A percentile compares a stretch with the other conserved stretches of the same genome.
Conservation (phyloP, 176 grass and related monocot genomes). For the Oryza glumipatula region DNA sequence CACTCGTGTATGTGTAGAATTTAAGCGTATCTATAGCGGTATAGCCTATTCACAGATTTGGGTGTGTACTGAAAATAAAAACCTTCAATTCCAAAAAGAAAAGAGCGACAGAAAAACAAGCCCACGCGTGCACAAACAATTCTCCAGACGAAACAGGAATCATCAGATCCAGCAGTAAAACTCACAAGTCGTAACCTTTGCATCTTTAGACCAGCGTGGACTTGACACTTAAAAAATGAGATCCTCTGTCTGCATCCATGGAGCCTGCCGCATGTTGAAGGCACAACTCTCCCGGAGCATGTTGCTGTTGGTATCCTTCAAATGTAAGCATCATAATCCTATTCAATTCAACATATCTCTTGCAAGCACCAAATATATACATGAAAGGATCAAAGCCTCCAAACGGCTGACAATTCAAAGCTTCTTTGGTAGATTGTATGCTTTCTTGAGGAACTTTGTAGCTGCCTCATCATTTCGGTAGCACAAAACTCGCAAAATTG, state of each 20-base stretch:
- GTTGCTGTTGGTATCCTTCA: neutral
- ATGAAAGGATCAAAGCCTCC: neutral
- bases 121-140: neutral
- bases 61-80: neutral
- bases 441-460: conserved; percentile 83
- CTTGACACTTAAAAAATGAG: neutral
- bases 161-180: neutral
- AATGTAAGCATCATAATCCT: neutral
- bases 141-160: neutral
- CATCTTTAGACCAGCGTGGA: neutral
- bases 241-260: neutral
- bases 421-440: conserved; percentile 86
- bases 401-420: conserved; percentile 43
- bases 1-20: neutral
- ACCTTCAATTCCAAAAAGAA: neutral
- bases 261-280: neutral
- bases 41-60: conserved; percentile 10
- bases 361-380: conserved; percentile 23
- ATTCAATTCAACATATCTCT: neutral
- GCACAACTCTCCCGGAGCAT: neutral
- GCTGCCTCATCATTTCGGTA: conserved; percentile 77
- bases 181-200: too few relatives aligned
- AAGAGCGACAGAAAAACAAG: neutral
- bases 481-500: conserved; percentile 81
- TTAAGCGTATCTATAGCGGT: neutral